These are phyloP conservation scores for Hypoxylon lienhwacheense DNA, from an alignment of 495 filamentous ascomycete genomes.

Conservation along the genomic window DNA sequence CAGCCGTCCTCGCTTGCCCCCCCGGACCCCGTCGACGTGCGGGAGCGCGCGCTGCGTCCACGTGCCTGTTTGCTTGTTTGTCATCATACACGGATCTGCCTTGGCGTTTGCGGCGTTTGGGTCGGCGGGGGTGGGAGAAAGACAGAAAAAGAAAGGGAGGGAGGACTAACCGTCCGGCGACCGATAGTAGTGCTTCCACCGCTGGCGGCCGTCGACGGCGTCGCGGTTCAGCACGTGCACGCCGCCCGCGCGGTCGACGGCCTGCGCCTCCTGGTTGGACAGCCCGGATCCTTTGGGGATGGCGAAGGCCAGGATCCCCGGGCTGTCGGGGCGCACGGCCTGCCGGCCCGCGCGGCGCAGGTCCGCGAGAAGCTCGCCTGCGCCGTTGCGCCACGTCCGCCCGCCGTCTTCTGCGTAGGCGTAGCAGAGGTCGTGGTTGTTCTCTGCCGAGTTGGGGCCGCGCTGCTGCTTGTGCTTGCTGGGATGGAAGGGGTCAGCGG, in stretches of 20 bases:
- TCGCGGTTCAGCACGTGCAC: slow-evolving; percentile 54
- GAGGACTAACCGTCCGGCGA: slow-evolving; percentile 39
- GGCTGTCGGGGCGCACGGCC: slow-evolving; percentile 40
- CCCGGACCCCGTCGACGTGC: slow-evolving; percentile 32
- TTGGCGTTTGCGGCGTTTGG: not conserved
- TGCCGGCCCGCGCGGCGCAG: slow-evolving; percentile 38
- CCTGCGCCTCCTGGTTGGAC: slow-evolving; percentile 54
- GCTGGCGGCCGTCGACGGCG: slow-evolving; percentile 32
- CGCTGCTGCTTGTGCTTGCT: slow-evolving; percentile 49
- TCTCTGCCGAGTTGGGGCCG: slow-evolving; percentile 48
- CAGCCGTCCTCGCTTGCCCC: slow-evolving; percentile 41
- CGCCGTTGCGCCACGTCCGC: slow-evolving; percentile 44
- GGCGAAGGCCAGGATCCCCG: slow-evolving; percentile 45
- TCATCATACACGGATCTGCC: not conserved
- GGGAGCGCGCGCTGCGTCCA: slow-evolving; percentile 39
- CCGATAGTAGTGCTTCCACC: slow-evolving; percentile 54
- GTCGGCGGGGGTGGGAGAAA: not conserved
- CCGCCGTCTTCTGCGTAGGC: slow-evolving; percentile 49
- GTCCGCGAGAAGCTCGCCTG: slow-evolving; percentile 39
- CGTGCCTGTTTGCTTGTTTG: slow-evolving; percentile 16
- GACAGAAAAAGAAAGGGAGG: not conserved
- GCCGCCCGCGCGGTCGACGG: slow-evolving; percentile 46
- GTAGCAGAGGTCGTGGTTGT: slow-evolving; percentile 53
- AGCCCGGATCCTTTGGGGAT: slow-evolving; percentile 48
- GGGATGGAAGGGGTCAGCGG: too few relatives aligned